Evolutionary conservation across 2,329 filamentous ascomycete species (phyloP).

Genomic region (Anthostomella pinea): DNA sequence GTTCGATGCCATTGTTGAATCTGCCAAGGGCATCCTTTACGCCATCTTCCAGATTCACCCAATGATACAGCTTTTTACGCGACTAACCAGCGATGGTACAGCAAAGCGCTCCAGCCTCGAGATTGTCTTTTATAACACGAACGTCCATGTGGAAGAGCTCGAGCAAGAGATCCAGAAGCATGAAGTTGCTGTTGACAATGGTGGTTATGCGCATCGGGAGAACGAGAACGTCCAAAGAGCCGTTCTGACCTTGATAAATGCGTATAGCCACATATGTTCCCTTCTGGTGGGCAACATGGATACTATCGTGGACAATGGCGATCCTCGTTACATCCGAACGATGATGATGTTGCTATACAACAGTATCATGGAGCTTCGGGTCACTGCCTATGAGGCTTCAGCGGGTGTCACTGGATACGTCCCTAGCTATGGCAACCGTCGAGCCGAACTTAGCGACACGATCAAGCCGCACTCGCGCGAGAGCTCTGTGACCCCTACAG

Average conservation of each 20-base stretch:
- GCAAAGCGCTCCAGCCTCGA: conserved; percentile 62
- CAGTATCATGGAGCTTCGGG: conserved; percentile 64
- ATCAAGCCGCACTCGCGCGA: conserved; percentile 51
- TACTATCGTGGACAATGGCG: conserved; percentile 62
- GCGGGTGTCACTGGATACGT: conserved; percentile 22
- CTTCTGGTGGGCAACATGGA: conserved; percentile 61
- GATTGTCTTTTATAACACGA: conserved; percentile 66
- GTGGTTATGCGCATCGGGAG: conserved; percentile 48
- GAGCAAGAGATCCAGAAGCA: conserved; percentile 64
- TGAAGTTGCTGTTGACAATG: conserved; percentile 49
- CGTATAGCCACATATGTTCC: conserved; percentile 64
- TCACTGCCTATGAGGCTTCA: conserved; percentile 40
- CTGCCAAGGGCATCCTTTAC: conserved; percentile 64
- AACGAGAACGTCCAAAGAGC: conserved; percentile 64
- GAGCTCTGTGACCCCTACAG: conserved; percentile 51
- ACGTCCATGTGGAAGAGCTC: conserved; percentile 62
- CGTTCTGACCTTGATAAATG: conserved; percentile 60
- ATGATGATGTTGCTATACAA: conserved; percentile 63
- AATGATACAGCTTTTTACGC: conserved; percentile 64
- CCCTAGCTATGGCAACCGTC: conserved; percentile 23
- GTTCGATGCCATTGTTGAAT: conserved; percentile 60
- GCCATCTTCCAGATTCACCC: conserved; percentile 67
- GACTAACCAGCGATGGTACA: conserved; percentile 58
- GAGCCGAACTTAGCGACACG: conserved; percentile 42
- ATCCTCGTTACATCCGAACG: conserved; percentile 64